These are phyloP conservation scores for Epichloe aotearoae DNA, from an alignment of 2,329 filamentous ascomycete genomes.

Conservation along the genomic window DNA sequence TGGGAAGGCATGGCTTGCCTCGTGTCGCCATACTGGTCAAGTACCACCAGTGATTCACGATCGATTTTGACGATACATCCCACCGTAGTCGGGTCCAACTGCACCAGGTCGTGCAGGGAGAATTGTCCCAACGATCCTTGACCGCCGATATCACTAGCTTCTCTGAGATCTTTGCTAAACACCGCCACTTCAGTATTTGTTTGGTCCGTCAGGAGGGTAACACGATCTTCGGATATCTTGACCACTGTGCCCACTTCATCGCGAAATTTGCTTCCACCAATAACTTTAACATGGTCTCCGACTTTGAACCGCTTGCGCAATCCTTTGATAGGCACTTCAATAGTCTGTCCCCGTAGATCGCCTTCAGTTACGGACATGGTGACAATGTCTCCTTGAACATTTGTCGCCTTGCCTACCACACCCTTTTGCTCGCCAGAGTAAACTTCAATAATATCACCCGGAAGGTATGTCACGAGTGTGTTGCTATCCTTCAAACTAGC, in stretches of 20 bases:
- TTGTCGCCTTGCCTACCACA: slow-evolving; percentile 71
- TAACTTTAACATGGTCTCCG: slow-evolving; percentile 97
- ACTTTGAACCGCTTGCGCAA: slow-evolving; percentile 84
- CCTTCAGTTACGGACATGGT: slow-evolving; percentile 77
- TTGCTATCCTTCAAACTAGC: slow-evolving; percentile 79
- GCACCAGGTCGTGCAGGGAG: slow-evolving; percentile 84
- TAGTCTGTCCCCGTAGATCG: slow-evolving; percentile 65
- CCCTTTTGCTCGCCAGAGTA: slow-evolving; percentile 92
- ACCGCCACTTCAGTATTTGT: slow-evolving; percentile 90
- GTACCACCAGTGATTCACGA: slow-evolving; percentile 74
- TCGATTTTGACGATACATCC: slow-evolving; percentile 92
- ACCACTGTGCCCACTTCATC: slow-evolving; percentile 97
- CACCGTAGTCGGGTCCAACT: slow-evolving; percentile 84
- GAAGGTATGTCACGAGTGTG: slow-evolving; percentile 70
- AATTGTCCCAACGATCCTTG: slow-evolving; percentile 77
- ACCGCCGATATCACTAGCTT: slow-evolving; percentile 83
- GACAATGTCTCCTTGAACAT: slow-evolving; percentile 84
- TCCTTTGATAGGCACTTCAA: slow-evolving; percentile 86
- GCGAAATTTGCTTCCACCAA: slow-evolving; percentile 84
- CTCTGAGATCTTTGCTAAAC: slow-evolving; percentile 91
- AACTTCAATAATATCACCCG: slow-evolving; percentile 92
- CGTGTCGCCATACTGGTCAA: slow-evolving; percentile 80
- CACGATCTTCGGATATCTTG: slow-evolving; percentile 79
- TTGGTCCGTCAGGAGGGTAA: slow-evolving; percentile 87
- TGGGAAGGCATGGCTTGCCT: slow-evolving; percentile 80